A percentile compares a stretch with the other conserved stretches of the same genome.
These are phyloP conservation scores for Sporothrix curviconia DNA, from an alignment of 2,329 filamentous ascomycete genomes.

Conservation along the genomic window DNA sequence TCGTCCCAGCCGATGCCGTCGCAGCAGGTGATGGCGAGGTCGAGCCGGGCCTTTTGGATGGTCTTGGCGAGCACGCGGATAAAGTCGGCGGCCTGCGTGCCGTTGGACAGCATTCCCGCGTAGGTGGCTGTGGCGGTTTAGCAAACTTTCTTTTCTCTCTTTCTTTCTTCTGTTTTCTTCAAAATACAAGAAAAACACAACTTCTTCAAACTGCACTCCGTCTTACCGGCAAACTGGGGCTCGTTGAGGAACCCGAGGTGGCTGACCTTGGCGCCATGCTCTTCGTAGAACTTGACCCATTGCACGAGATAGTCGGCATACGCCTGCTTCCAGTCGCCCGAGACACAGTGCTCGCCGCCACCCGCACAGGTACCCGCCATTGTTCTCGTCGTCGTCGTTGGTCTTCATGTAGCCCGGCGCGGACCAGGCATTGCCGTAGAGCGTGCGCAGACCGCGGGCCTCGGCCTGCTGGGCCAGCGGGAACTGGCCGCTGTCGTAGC, in stretches of 20 bases:
- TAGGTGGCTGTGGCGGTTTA: no score
- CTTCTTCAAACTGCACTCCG: no score
- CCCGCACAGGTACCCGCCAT: background rate
- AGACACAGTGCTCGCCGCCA: background rate
- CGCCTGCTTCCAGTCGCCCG: slow-evolving; percentile 1
- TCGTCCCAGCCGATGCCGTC: slow-evolving; percentile 4
- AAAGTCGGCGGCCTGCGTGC: background rate
- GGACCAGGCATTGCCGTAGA: slow-evolving; percentile 1
- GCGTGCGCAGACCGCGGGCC: background rate
- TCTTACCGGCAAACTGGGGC: background rate
- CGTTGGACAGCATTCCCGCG: background rate
- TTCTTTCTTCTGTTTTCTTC: no score
- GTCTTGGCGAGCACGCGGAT: background rate
- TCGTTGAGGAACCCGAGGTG: slow-evolving; percentile 1
- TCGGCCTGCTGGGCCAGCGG: background rate
- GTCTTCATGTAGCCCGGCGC: background rate
- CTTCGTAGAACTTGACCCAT: background rate
- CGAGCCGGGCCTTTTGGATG: background rate
- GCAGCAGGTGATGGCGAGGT: background rate
- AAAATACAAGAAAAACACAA: background rate
- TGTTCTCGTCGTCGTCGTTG: slow-evolving; percentile 1
- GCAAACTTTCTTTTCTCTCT: no score
- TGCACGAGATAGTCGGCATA: background rate
- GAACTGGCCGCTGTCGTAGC: slow-evolving; percentile 1
- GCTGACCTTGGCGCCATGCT: background rate